Evolutionary conservation across 2,329 filamentous ascomycete genomes (phyloP).

Genomic region (Cadophora sp.): DNA sequence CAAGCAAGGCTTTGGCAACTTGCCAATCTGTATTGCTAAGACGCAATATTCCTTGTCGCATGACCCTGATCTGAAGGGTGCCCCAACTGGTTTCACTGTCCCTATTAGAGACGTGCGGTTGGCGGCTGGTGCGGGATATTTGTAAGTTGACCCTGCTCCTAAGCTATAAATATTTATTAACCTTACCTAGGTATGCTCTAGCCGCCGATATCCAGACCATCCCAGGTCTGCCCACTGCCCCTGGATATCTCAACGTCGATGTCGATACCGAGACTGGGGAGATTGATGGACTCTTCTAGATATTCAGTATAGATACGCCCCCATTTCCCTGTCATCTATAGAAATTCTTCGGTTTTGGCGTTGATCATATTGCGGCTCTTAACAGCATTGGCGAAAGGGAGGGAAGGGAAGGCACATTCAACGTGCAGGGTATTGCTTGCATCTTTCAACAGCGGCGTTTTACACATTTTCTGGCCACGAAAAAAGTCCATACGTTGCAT

Average conservation of each 20-base stretch:
- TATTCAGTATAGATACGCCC: background rate
- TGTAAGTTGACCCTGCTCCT: slow-evolving; percentile 60
- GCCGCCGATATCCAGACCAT: slow-evolving; percentile 99
- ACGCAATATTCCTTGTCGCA: slow-evolving; percentile 97
- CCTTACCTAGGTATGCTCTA: slow-evolving; percentile 73
- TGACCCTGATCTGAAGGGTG: slow-evolving; percentile 92
- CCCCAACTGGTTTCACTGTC: slow-evolving; percentile 91
- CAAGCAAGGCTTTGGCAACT: slow-evolving; percentile 86
- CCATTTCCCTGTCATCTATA: slow-evolving; percentile 14
- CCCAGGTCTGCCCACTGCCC: slow-evolving; percentile 91
- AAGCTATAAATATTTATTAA: slow-evolving; percentile 45
- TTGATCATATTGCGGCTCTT: slow-evolving; percentile 28
- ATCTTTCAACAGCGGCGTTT: slow-evolving; percentile 43
- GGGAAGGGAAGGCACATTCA: slow-evolving; percentile 35
- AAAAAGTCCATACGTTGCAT: slow-evolving; percentile 21
- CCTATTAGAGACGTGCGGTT: slow-evolving; percentile 94
- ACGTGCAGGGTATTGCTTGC: slow-evolving; percentile 34
- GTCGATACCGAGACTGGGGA: slow-evolving; percentile 83
- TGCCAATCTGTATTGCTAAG: slow-evolving; percentile 97
- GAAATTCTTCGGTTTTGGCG: slow-evolving; percentile 17
- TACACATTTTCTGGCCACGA: slow-evolving; percentile 24
- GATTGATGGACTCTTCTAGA: slow-evolving; percentile 87
- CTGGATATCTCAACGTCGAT: slow-evolving; percentile 94
- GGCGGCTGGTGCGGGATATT: slow-evolving; percentile 91
- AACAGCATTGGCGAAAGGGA: slow-evolving; percentile 34